phyloP scores from a whole-genome alignment of 768 basidiomycete genomes.

The Galerina sulciceps region DNA sequence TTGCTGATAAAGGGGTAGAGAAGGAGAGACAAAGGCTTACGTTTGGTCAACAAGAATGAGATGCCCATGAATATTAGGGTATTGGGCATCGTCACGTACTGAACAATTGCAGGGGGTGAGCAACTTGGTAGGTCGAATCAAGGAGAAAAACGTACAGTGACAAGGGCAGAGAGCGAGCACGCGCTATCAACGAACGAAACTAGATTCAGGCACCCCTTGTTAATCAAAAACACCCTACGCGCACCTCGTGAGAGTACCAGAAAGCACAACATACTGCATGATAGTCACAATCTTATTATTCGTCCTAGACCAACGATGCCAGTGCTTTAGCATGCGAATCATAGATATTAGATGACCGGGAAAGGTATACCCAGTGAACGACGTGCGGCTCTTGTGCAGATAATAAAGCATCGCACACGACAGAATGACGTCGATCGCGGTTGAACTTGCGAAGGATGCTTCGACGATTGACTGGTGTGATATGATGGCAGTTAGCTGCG shows the following conservation, averaged over 20 bases:
- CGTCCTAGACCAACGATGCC: too few relatives aligned
- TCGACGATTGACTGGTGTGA: not conserved
- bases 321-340: too few relatives aligned
- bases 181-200: not conserved
- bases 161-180: not conserved
- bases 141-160: not conserved
- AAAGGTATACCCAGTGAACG: not conserved
- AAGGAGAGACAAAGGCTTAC: not conserved
- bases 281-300: not conserved
- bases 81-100: constrained; percentile 1
- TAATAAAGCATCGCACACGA: not conserved
- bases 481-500: too few relatives aligned
- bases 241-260: not conserved
- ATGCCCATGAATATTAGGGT: not conserved
- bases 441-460: not conserved
- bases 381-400: not conserved
- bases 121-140: too few relatives aligned
- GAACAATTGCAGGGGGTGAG: too few relatives aligned
- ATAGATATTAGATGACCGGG: not conserved
- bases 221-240: too few relatives aligned
- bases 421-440: not conserved
- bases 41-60: not conserved
- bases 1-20: too few relatives aligned
- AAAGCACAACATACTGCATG: not conserved
- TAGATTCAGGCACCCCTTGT: too few relatives aligned